Evolutionary conservation across 106 monocot species (phyloP).

Genomic region (Platanthera guangdongensis): DNA sequence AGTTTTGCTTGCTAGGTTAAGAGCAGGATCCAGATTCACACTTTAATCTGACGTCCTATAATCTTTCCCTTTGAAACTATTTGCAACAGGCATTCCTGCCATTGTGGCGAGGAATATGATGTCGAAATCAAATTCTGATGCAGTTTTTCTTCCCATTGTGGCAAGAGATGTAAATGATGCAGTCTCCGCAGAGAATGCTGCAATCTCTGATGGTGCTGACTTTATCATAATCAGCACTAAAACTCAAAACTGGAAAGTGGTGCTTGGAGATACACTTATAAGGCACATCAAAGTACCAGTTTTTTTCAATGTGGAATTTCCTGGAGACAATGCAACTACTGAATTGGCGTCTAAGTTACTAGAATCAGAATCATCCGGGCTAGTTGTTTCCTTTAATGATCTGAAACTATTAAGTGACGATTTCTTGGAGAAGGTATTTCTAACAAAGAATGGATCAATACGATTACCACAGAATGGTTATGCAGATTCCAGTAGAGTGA

Average conservation of each 20-base stretch:
- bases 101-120: constrained; percentile 91
- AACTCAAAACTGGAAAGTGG: constrained; percentile 11
- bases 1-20: not conserved
- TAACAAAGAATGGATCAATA: constrained; percentile 10
- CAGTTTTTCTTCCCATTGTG: constrained; percentile 77
- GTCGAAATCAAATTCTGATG: constrained; percentile 67
- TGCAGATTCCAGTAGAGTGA: constrained; percentile 17
- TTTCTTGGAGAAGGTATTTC: constrained; percentile 35
- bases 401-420: constrained; percentile 36
- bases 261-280: constrained; percentile 20
- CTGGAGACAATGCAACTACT: constrained; percentile 22
- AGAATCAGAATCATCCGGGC: constrained; percentile 58
- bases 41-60: not conserved
- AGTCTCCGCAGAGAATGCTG: constrained; percentile 49
- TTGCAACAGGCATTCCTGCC: constrained; percentile 64
- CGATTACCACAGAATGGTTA: constrained; percentile 15
- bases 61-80: not conserved
- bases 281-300: constrained; percentile 64
- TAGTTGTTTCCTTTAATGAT: constrained; percentile 67
- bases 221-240: constrained; percentile 57
- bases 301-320: constrained; percentile 44
- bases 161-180: constrained; percentile 57
- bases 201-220: constrained; percentile 83
- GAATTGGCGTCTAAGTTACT: constrained; percentile 38
- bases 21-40: not conserved